A percentile compares a stretch with the other conserved stretches of the same genome.
Conservation (phyloP, 176 grass and related monocot species). For the Eleusine coracana region DNA sequence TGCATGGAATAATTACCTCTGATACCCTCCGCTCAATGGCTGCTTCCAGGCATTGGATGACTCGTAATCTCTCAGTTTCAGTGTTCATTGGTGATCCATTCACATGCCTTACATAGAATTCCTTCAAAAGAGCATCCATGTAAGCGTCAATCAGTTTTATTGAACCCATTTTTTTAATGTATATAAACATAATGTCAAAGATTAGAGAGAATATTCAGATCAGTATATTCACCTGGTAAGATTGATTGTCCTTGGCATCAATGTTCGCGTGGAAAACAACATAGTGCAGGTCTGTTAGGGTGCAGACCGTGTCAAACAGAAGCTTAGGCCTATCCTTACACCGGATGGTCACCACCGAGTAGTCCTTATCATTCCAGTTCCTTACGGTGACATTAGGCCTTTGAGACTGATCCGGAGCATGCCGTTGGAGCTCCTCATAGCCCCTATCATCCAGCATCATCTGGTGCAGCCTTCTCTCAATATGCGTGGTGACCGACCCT, state of each 20-base stretch:
- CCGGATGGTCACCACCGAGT: conserved; percentile 75
- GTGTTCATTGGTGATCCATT: conserved; percentile 74
- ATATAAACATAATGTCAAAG: background rate
- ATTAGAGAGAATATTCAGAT: background rate
- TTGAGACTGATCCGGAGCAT: conserved; percentile 18
- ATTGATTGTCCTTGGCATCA: conserved; percentile 57
- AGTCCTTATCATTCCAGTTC: conserved; percentile 87
- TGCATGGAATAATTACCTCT: conserved; percentile 55
- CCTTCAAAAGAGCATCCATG: conserved; percentile 38
- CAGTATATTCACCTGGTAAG: conserved; percentile 69
- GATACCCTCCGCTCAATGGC: conserved; percentile 79
- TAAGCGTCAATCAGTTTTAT: conserved; percentile 17
- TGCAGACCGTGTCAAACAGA: conserved; percentile 90
- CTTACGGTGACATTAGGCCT: conserved; percentile 60
- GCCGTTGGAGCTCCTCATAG: conserved; percentile 41
- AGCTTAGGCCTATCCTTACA: conserved; percentile 85
- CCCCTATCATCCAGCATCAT: conserved; percentile 78
- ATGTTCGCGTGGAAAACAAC: conserved; percentile 87
- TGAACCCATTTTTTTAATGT: conserved; percentile 19
- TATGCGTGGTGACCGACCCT: conserved; percentile 40
- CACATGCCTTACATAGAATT: conserved; percentile 82
- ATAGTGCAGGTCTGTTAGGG: conserved; percentile 73
- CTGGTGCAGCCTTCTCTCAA: conserved; percentile 75
- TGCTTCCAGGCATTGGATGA: conserved; percentile 79
- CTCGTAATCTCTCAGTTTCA: conserved; percentile 66